Evolutionary conservation across 306 rosid genomes (phyloP).

Genomic region (Geum urbanum): DNA sequence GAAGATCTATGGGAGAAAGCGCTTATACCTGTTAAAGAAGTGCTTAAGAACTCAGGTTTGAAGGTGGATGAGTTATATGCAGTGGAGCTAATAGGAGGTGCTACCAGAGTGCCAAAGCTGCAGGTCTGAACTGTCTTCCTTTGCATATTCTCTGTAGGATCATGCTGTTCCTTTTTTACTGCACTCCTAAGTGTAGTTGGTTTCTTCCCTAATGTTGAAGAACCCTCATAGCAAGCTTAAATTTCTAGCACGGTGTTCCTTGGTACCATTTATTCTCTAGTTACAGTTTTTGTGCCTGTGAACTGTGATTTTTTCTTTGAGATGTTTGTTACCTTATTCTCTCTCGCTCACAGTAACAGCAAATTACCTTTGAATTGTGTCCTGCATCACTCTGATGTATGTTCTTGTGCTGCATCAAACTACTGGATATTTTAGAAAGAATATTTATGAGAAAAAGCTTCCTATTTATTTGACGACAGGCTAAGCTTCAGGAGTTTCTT

Average conservation of each 20-base stretch:
- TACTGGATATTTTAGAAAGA: constrained; percentile 7
- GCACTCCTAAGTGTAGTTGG: background rate
- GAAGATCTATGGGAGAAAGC: constrained; percentile 90
- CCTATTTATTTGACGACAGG: constrained; percentile 40
- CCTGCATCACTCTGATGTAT: background rate
- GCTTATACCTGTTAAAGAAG: constrained; percentile 67
- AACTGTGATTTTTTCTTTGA: too few relatives aligned
- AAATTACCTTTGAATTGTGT: background rate
- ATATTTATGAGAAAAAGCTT: background rate
- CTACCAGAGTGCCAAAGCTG: constrained; percentile 90
- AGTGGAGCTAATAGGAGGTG: constrained; percentile 95
- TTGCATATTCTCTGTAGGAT: constrained; percentile 2
- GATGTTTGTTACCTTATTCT: background rate
- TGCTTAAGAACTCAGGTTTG: constrained; percentile 66
- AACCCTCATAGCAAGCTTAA: background rate
- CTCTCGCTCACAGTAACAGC: background rate
- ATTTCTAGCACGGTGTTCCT: background rate
- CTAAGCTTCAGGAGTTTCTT: constrained; percentile 88
- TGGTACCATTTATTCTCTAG: background rate
- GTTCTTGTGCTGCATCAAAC: background rate
- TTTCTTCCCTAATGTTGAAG: background rate
- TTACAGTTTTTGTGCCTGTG: background rate
- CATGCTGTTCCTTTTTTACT: background rate
- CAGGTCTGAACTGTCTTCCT: constrained; percentile 58
- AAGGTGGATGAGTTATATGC: constrained; percentile 68